A percentile compares a stretch with the other conserved stretches of the same genome.
phyloP scores from a whole-genome alignment of 371 early-diverging fungal species.

The Choanephora cucurbitarum region DNA sequence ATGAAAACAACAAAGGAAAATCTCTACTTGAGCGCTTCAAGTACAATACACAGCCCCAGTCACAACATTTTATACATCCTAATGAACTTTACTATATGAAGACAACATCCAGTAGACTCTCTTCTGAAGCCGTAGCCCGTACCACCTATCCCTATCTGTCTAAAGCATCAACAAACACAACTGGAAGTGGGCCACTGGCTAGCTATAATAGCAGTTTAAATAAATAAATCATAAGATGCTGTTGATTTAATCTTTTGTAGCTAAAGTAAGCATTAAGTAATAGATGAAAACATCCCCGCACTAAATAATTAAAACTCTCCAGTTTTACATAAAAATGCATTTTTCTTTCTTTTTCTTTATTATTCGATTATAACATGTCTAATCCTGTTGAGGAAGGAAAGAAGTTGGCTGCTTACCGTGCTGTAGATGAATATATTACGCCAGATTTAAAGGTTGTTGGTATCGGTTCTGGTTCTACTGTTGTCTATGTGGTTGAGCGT shows the following conservation, averaged over 20 bases:
- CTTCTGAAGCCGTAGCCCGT: conserved; percentile 23
- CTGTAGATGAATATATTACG: conserved; percentile 80
- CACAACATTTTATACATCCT: conserved; percentile 19
- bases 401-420: conserved; percentile 74
- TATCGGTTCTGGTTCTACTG: conserved; percentile 90
- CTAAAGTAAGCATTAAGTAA: too few relatives aligned
- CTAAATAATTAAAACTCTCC: too few relatives aligned
- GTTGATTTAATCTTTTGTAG: too few relatives aligned
- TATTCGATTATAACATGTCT: not conserved
- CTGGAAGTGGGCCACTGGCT: conserved; percentile 13
- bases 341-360: not conserved
- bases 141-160: conserved; percentile 19
- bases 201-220: conserved; percentile 9
- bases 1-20: conserved; percentile 1
- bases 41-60: conserved; percentile 1
- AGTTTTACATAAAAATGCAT: too few relatives aligned
- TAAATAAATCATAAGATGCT: conserved; percentile 4
- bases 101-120: conserved; percentile 25
- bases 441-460: conserved; percentile 72
- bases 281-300: too few relatives aligned
- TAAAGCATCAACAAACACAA: not conserved
- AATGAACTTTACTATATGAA: conserved; percentile 24
- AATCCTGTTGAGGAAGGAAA: conserved; percentile 62
- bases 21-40: conserved; percentile 2
- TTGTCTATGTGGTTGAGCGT: conserved; percentile 83